These are phyloP conservation scores for Dictyostelium firmibasis DNA, from an alignment of 78 protist genomes.

Conservation along the genomic window DNA sequence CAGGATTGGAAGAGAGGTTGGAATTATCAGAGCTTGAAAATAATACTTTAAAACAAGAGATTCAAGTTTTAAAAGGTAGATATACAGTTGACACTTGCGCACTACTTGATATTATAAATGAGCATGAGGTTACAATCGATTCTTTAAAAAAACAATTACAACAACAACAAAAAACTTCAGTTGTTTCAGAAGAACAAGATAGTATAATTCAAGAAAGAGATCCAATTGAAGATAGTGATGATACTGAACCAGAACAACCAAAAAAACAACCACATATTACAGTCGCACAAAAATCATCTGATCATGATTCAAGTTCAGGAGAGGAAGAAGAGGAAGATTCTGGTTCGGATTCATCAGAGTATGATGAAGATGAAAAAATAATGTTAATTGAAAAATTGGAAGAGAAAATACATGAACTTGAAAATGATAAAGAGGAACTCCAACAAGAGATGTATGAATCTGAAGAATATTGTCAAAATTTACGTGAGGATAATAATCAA, in stretches of 20 bases:
- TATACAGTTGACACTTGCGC: slow-evolving; percentile 1
- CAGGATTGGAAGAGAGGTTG: slow-evolving; percentile 23
- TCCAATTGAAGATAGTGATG: background rate
- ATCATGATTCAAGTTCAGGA: background rate
- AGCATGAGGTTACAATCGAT: slow-evolving; percentile 11
- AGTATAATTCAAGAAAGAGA: slow-evolving; percentile 6
- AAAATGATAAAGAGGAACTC: slow-evolving; percentile 13
- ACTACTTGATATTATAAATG: slow-evolving; percentile 21
- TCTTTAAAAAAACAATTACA: background rate
- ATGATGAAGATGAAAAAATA: slow-evolving; percentile 9
- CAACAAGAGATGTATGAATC: slow-evolving; percentile 29
- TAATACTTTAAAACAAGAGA: slow-evolving; percentile 37
- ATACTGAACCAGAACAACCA: background rate
- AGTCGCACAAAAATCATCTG: background rate
- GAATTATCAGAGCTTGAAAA: background rate
- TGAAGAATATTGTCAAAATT: background rate
- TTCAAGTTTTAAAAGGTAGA: background rate
- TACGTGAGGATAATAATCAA: background rate
- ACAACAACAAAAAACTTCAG: background rate
- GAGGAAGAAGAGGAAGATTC: background rate
- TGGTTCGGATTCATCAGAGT: background rate
- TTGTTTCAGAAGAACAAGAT: background rate
- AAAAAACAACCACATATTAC: background rate
- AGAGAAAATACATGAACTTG: slow-evolving; percentile 13
- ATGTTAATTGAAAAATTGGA: background rate